phyloP scores from a whole-genome alignment of 441 rosid genomes.

The Brassica balearica region DNA sequence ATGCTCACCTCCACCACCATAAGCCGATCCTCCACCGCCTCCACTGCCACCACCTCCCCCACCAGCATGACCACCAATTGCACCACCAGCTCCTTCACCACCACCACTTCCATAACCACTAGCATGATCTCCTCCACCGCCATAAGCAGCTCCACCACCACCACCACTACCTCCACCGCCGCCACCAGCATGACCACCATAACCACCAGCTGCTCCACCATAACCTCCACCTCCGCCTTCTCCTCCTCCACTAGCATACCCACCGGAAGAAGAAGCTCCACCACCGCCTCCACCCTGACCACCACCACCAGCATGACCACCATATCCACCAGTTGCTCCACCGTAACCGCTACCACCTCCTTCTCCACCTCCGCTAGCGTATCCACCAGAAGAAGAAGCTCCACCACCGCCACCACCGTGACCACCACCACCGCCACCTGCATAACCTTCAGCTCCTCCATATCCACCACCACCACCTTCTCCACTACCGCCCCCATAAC shows the following conservation, averaged over 20 bases:
- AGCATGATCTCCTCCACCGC: slow-evolving; percentile 36
- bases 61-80: slow-evolving; percentile 42
- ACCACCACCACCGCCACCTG: slow-evolving; percentile 49
- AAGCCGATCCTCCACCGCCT: slow-evolving; percentile 47
- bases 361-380: slow-evolving; percentile 46
- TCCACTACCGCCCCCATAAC: slow-evolving; percentile 49
- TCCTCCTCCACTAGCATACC: slow-evolving; percentile 46
- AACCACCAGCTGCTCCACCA: slow-evolving; percentile 46
- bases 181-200: slow-evolving; percentile 52
- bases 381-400: slow-evolving; percentile 52
- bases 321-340: slow-evolving; percentile 49
- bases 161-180: slow-evolving; percentile 54
- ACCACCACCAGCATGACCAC: slow-evolving; percentile 52
- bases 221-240: slow-evolving; percentile 52
- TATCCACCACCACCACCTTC: slow-evolving; percentile 59
- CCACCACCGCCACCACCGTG: slow-evolving; percentile 54
- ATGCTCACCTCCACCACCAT: slow-evolving; percentile 55
- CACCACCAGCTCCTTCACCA: slow-evolving; percentile 48
- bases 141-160: slow-evolving; percentile 45
- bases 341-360: slow-evolving; percentile 51
- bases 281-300: slow-evolving; percentile 56
- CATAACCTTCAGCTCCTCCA: slow-evolving; percentile 55
- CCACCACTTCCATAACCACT: slow-evolving; percentile 46
- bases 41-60: slow-evolving; percentile 51
- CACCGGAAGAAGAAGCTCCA: slow-evolving; percentile 52